Evolutionary conservation across 1,284 basidiomycete genomes (phyloP).

Genomic region (Heterobasidion occidentale): DNA sequence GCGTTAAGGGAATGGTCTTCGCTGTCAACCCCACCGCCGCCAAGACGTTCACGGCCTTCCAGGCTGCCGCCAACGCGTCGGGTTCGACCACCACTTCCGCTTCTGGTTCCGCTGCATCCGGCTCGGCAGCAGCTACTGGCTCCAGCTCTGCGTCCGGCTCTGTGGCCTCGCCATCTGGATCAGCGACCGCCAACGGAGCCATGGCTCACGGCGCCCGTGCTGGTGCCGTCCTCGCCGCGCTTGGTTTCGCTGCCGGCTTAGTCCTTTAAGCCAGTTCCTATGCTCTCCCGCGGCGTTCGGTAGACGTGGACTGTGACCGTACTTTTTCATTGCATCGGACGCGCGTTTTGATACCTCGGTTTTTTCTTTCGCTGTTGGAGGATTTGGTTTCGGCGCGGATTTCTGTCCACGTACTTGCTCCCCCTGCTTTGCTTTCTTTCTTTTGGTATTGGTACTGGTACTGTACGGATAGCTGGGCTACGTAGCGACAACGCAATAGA

Average conservation of each 20-base stretch:
- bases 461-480: conserved; percentile 7
- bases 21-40: conserved; percentile 38
- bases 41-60: conserved; percentile 38
- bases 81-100: background rate
- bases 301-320: too few relatives aligned
- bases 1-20: conserved; percentile 38
- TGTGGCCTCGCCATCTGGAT: background rate
- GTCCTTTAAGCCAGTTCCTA: background rate
- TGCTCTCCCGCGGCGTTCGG: too few relatives aligned
- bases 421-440: background rate
- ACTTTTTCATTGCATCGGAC: too few relatives aligned
- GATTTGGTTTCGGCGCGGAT: background rate
- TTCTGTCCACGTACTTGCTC: background rate
- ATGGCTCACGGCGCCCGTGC: conserved; percentile 1
- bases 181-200: background rate
- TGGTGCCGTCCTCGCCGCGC: conserved; percentile 2
- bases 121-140: background rate
- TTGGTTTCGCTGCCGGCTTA: conserved; percentile 7
- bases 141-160: background rate
- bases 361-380: background rate
- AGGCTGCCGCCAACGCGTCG: conserved; percentile 18
- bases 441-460: background rate
- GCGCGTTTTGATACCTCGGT: background rate
- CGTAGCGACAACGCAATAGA: conserved; percentile 2
- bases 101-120: background rate